Evolutionary conservation across 225 moss, liverwort and hornwort species (phyloP), one percentile per base, ranked within the genome.

Genomic region (Neckera pumila): DNA sequence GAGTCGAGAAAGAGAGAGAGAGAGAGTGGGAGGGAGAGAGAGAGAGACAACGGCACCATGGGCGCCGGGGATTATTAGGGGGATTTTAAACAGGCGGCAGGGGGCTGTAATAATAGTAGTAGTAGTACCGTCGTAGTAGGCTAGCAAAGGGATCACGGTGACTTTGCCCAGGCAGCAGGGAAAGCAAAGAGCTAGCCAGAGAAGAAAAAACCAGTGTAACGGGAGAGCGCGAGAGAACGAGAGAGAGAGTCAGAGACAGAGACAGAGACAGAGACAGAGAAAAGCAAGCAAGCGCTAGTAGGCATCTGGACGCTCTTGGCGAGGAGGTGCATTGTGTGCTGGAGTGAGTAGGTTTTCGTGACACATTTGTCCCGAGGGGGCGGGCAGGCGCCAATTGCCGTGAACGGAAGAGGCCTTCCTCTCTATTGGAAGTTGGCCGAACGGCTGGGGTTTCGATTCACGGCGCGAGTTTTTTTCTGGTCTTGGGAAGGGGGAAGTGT

Each of bases 61-160:
- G 66, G n/a, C 70, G 86, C 81, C 54, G 81, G 77, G 84, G 85
- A 77, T 70, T 69, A 49, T 86, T 77, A 82, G 69, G 56, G 54
- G 45, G 69, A 51, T 78, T 83, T 83, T 79, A 64, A 89, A 89
- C 71, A 65, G 75, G 78, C 77, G 84, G 79, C 53, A 43, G 85
- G 83, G 64, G 84, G 73, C 79, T 86, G 84, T 86, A 91, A 91
- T 91, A 87, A 91, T 91, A 91, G 89, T 76, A 76, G 88, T 61
- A 74, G 76, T 81, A 88, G 33, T 62, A 83, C 83, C 81, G 81
- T 62, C 64, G 91, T 82, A 69, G 79, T 53, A 65, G 84, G 45
- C 85, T 64, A 75, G 84, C 60, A 70, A 83, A 65, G 86, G 89
- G 84, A 86, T 79, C 73, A 84, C 57, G 43, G 87, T 80, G 84